Evolutionary conservation across 805 yeast genomes (phyloP).

Genomic region (Kuraishia capsulata): DNA sequence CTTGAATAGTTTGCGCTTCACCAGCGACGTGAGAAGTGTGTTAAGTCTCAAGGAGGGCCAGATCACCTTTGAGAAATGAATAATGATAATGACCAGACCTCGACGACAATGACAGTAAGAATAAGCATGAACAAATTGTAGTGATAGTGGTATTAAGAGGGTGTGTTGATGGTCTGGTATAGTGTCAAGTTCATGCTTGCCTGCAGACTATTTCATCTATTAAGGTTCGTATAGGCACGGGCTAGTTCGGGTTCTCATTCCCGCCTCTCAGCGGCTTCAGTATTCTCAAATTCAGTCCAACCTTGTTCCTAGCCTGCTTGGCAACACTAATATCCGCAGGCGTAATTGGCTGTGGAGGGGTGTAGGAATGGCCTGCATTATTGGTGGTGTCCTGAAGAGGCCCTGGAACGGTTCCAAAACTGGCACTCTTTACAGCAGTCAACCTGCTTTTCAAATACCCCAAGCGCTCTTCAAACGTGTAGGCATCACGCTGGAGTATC

Average conservation of each 20-base stretch:
- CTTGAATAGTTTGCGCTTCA: constrained; percentile 62
- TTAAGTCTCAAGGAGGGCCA: constrained; percentile 72
- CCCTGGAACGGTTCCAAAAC: constrained; percentile 2
- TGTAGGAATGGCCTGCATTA: neutral
- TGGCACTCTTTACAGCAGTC: constrained; percentile 11
- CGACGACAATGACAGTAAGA: too few relatives aligned
- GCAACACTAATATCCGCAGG: neutral
- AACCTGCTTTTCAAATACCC: constrained; percentile 16
- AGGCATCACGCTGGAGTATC: constrained; percentile 37
- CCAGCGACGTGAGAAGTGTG: constrained; percentile 77
- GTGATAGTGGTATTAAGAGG: too few relatives aligned
- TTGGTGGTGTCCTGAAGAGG: neutral
- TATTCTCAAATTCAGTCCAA: constrained; percentile 48
- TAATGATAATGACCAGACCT: too few relatives aligned
- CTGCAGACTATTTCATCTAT: too few relatives aligned
- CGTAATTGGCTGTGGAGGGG: neutral
- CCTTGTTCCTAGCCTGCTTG: constrained; percentile 11
- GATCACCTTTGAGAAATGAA: constrained; percentile 36
- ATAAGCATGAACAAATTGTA: too few relatives aligned
- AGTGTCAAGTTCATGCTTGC: too few relatives aligned
- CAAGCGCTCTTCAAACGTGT: constrained; percentile 37
- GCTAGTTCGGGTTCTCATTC: constrained; percentile 8
- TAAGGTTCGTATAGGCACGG: too few relatives aligned
- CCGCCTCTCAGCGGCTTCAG: constrained; percentile 59
- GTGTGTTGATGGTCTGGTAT: too few relatives aligned